phyloP scores from a whole-genome alignment of 2,329 filamentous ascomycete species.

The Lecanoromycetidae sp. region DNA sequence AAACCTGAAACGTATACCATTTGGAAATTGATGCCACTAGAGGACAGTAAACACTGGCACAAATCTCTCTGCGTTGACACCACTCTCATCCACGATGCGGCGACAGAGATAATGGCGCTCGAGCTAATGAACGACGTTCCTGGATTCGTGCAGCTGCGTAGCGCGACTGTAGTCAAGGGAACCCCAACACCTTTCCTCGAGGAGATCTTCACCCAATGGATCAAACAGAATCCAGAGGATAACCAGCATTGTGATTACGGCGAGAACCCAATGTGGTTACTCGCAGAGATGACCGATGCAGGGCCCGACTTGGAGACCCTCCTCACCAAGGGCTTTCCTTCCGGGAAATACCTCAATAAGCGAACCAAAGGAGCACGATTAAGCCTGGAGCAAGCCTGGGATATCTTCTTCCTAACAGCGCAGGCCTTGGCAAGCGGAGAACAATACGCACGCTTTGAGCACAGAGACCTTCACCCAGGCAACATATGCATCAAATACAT shows the following conservation, averaged over 20 bases:
- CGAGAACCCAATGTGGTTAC: slow-evolving; percentile 49
- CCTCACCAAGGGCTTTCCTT: slow-evolving; percentile 22
- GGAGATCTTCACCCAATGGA: slow-evolving; percentile 30
- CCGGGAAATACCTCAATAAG: neutral
- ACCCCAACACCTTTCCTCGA: slow-evolving; percentile 41
- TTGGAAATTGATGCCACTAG: slow-evolving; percentile 38
- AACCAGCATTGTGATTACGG: slow-evolving; percentile 31
- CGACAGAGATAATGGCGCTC: slow-evolving; percentile 40
- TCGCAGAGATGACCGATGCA: slow-evolving; percentile 55
- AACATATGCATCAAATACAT: slow-evolving; percentile 46
- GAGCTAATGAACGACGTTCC: slow-evolving; percentile 47
- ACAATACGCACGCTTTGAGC: slow-evolving; percentile 49
- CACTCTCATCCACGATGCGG: slow-evolving; percentile 38
- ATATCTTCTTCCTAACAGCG: slow-evolving; percentile 56
- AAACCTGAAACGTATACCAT: slow-evolving; percentile 31
- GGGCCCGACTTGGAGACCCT: slow-evolving; percentile 42
- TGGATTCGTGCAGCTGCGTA: slow-evolving; percentile 51
- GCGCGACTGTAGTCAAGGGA: slow-evolving; percentile 46
- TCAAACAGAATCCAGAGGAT: slow-evolving; percentile 27
- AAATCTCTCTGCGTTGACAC: slow-evolving; percentile 29
- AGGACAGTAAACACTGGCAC: slow-evolving; percentile 28
- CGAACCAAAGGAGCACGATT: slow-evolving; percentile 26
- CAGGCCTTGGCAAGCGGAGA: slow-evolving; percentile 51
- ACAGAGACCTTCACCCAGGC: slow-evolving; percentile 54
- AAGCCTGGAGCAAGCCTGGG: slow-evolving; percentile 38